Evolutionary conservation across 768 basidiomycete species (phyloP).

Genomic region (Leccinellum albellum): DNA sequence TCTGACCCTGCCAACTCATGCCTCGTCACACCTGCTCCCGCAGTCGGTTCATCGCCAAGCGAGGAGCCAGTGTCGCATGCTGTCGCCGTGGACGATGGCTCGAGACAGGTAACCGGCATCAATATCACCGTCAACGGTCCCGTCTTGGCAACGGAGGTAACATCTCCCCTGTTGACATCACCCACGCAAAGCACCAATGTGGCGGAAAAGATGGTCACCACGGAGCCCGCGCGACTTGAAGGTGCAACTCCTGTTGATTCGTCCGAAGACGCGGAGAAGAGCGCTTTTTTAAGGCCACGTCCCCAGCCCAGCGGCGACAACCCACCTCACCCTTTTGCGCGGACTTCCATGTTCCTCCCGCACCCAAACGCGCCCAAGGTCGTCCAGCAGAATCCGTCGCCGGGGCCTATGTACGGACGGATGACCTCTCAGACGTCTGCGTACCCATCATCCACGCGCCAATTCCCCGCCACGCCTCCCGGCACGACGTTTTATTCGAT

Average conservation of each 20-base stretch:
- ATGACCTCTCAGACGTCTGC: conserved; percentile 17
- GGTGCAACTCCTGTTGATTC: background rate
- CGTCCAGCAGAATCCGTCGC: conserved; percentile 11
- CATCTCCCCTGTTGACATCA: conserved; percentile 3
- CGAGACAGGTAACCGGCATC: conserved; percentile 3
- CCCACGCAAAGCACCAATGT: conserved; percentile 13
- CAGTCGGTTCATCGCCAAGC: background rate
- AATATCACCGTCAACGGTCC: conserved; percentile 3
- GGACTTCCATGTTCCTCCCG: conserved; percentile 47
- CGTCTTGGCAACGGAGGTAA: conserved; percentile 10
- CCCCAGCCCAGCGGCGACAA: conserved; percentile 10
- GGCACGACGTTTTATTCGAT: conserved; percentile 30
- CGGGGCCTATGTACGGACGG: conserved; percentile 61
- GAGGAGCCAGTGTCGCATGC: conserved; percentile 2
- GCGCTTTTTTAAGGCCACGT: conserved; percentile 27
- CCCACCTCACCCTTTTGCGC: conserved; percentile 25
- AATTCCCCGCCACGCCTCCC: conserved; percentile 10
- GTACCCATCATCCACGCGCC: background rate
- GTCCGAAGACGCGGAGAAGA: conserved; percentile 10
- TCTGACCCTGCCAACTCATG: background rate
- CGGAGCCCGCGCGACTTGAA: conserved; percentile 9
- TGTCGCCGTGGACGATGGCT: conserved; percentile 19
- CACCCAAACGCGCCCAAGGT: conserved; percentile 54
- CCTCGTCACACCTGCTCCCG: background rate
- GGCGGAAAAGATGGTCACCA: conserved; percentile 11